phyloP scores from a whole-genome alignment of 129 eudicot species.

The Flaveria bidentis region DNA sequence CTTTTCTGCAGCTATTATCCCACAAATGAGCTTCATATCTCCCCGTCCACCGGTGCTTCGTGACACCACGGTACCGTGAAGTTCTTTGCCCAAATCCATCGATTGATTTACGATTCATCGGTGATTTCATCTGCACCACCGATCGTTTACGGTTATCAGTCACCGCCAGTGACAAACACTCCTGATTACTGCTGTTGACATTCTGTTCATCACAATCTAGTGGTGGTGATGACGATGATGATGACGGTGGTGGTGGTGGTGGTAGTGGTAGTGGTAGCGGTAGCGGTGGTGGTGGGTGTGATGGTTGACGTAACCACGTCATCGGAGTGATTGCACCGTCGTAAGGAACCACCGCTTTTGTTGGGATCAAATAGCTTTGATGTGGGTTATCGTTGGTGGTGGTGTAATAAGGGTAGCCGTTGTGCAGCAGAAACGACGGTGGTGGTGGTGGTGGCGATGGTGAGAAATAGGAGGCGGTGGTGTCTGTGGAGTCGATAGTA shows the following conservation, averaged over 20 bases:
- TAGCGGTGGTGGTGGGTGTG: not conserved
- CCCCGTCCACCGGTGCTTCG: slow-evolving; percentile 95
- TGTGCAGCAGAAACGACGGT: slow-evolving; percentile 12
- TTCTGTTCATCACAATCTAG: not conserved
- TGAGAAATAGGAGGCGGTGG: not conserved
- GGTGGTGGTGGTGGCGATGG: slow-evolving; percentile 23
- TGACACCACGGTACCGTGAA: slow-evolving; percentile 87
- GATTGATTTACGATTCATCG: not conserved
- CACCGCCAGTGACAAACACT: slow-evolving; percentile 39
- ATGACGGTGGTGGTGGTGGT: not conserved
- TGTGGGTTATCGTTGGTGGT: not conserved
- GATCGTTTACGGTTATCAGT: slow-evolving; percentile 39
- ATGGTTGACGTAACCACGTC: slow-evolving; percentile 52
- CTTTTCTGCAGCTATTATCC: slow-evolving; percentile 88
- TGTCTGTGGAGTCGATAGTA: not conserved
- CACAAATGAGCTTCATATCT: slow-evolving; percentile 94
- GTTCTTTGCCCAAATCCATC: slow-evolving; percentile 64
- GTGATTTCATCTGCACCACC: slow-evolving; percentile 31
- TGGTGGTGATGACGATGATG: not conserved
- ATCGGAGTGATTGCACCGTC: slow-evolving; percentile 38
- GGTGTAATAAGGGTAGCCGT: slow-evolving; percentile 21
- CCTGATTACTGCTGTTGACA: slow-evolving; percentile 7
- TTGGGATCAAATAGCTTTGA: slow-evolving; percentile 25
- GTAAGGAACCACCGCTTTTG: slow-evolving; percentile 25
- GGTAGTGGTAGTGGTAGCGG: too few species aligned